Evolutionary conservation across 2,329 filamentous ascomycete species (phyloP), one percentile per base, ranked within the genome.

Genomic region (Alternaria novae-zelandiae): DNA sequence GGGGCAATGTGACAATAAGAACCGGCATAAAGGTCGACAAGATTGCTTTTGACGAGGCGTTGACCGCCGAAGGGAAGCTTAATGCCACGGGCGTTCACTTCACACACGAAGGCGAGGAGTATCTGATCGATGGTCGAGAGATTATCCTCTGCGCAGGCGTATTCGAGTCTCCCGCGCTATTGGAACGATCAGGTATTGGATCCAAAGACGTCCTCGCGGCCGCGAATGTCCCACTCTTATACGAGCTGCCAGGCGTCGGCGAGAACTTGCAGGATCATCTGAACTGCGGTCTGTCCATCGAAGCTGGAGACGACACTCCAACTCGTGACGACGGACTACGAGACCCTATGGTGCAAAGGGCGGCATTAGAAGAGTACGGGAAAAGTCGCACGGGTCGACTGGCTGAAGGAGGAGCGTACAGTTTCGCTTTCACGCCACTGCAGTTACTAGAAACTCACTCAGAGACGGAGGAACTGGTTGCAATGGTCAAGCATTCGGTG

Each of bases 171-270:
- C 86, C 87, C 0, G 72, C 56, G 3, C 63, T 70, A 10, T 82
- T 90, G 1, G 87, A 90, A 71, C 80, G 88, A 26, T 90, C 89
- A 0, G 88, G 89, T 6, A 74, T 91, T 5, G 88, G 86, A 15
- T 79, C 81, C 47, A 75, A 80, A 0, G 76, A 83, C 1, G 65
- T 88, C 3, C 81, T 90, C 2, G 61, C 80, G 12, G 79, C 81
- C 36, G 83, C 86, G 65, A 78, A 81, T 8, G 87, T 90, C 65
- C 73, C 81, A 2, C 74, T 86, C 0, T 63, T 88, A 15, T 81
- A 84, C 6, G 82, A 89, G 64, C 85, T 88, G 1, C 83, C 85
- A 0, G 86, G 89, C 21, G 88, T 91, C 1, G 89, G 89, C 2
- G 84, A 85, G 61, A 88, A 90, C 74, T 80, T 91, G 9, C 83